A percentile compares a stretch with the other conserved stretches of the same genome.
phyloP scores from a whole-genome alignment of 2,329 filamentous ascomycete species.

The Delphinella strobiligena region DNA sequence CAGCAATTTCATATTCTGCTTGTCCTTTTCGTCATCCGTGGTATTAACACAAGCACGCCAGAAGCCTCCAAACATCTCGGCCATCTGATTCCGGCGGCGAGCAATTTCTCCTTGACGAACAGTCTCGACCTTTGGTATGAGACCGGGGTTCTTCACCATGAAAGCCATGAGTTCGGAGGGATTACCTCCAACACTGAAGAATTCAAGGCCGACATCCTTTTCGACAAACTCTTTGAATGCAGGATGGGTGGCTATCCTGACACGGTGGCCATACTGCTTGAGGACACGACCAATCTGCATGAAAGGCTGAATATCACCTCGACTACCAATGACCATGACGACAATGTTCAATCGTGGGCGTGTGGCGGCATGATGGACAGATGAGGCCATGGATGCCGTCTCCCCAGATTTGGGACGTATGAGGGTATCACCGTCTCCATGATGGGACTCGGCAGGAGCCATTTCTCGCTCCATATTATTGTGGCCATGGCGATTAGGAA shows the following conservation, averaged over 20 bases:
- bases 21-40: slow-evolving; percentile 55
- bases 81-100: slow-evolving; percentile 55
- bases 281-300: slow-evolving; percentile 62
- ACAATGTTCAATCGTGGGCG: slow-evolving; percentile 60
- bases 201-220: slow-evolving; percentile 60
- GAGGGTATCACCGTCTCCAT: slow-evolving; percentile 7
- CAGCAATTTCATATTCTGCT: slow-evolving; percentile 50
- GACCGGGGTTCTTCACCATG: slow-evolving; percentile 73
- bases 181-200: slow-evolving; percentile 69
- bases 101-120: slow-evolving; percentile 64
- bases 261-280: slow-evolving; percentile 61
- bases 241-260: slow-evolving; percentile 68
- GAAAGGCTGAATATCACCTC: slow-evolving; percentile 74
- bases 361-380: slow-evolving; percentile 13
- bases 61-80: slow-evolving; percentile 72
- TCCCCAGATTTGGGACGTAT: slow-evolving; percentile 1
- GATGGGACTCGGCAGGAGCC: not conserved
- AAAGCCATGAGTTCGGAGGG: slow-evolving; percentile 75
- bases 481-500: slow-evolving; percentile 16
- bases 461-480: slow-evolving; percentile 14
- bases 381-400: slow-evolving; percentile 15
- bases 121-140: slow-evolving; percentile 63
- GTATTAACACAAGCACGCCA: slow-evolving; percentile 68
- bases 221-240: slow-evolving; percentile 66
- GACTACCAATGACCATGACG: slow-evolving; percentile 70